phyloP scores from a whole-genome alignment of 2,329 filamentous ascomycete species.

The Colletotrichum shisoi region DNA sequence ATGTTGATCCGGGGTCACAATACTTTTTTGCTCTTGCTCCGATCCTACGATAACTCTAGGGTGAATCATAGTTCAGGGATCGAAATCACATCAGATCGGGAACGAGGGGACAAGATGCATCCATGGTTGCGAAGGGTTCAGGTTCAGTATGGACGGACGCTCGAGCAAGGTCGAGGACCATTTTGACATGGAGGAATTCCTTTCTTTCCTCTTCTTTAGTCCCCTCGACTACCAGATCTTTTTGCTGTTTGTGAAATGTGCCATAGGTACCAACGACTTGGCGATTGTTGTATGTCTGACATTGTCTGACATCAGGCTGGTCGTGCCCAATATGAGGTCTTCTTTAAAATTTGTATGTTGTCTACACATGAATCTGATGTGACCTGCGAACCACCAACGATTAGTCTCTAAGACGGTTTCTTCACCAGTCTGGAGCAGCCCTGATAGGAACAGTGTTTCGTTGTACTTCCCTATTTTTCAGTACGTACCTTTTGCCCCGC shows the following conservation, averaged over 20 bases:
- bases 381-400: neutral
- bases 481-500: conserved; percentile 26
- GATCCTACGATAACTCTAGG: neutral
- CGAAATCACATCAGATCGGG: neutral
- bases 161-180: conserved; percentile 5
- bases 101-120: conserved; percentile 7
- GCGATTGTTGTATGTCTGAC: neutral
- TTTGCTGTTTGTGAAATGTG: conserved; percentile 14
- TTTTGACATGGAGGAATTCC: neutral
- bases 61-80: conserved; percentile 7
- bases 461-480: neutral
- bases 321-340: neutral
- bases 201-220: neutral
- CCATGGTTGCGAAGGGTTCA: neutral
- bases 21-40: conserved; percentile 32
- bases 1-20: neutral
- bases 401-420: too few relatives aligned
- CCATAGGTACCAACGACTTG: neutral
- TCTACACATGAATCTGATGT: too few relatives aligned
- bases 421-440: neutral
- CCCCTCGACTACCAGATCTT: neutral
- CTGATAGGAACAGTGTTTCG: neutral
- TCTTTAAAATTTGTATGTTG: neutral
- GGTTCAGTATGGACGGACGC: neutral
- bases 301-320: neutral